Evolutionary conservation across 2,329 filamentous ascomycete genomes (phyloP), one percentile per base, ranked within the genome.

Genomic region (Arthrinium puccinioides): DNA sequence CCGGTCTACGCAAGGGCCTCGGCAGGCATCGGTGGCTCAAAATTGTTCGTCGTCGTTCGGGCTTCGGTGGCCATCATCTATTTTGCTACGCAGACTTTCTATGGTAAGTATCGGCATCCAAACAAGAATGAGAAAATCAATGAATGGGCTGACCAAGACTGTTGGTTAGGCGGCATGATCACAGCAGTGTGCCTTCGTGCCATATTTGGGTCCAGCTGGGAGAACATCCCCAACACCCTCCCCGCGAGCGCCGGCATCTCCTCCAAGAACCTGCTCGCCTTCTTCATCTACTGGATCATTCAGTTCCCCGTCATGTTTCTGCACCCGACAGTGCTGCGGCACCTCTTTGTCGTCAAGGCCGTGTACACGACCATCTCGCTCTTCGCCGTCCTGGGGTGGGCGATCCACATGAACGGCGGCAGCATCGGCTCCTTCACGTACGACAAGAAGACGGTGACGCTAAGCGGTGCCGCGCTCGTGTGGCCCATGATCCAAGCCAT

Each of bases 201-300:
- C 42, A 53, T 65, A 24, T 64, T 62, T 27, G 63, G 63, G 1
- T 46, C 49, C 15, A 46, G 46, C 2, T 66, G 61, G 60, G 39
- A 57, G 1, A 52, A 56, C 25, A 56, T 74, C 21, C 59, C 62
- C 6, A 75, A 76, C 44, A 57, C 60, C 11, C 62, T 74, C 1
- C 66, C 68, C 0, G 56, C 53, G 4, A 55, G 51, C 9, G 62
- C 70, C 20, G 70, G 69, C 14, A 71, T 72, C 29, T 65, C 64
- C 4, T 69, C 67, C 2, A 64, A 69, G 39, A 66, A 66, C 11
- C 64, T 75, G 60, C 47, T 72, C 11, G 63, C 63, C 10, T 76
- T 74, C 47, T 69, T 77, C 49, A 47, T 76, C 15, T 76, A 74
- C 53, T 76, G 71, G 70, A 53, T 70, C 0, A 50, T 72, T 1